Conservation (phyloP, 1,139 yeast genomes). For the Arxiozyma heterogenica region DNA sequence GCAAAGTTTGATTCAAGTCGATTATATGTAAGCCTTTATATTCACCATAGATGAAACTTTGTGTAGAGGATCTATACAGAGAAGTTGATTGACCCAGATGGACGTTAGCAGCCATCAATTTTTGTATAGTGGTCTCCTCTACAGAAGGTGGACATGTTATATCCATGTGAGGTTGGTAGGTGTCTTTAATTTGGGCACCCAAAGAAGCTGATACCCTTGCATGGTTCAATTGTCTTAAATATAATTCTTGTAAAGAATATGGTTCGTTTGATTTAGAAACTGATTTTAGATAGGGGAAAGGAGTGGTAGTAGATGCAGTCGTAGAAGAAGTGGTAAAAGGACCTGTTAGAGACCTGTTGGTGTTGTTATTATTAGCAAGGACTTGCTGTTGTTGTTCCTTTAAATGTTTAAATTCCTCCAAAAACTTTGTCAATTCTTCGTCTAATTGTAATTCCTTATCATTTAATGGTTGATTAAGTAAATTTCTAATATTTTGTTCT, state of each 20-base stretch:
- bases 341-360: background rate
- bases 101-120: conserved; percentile 83
- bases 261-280: conserved; percentile 35
- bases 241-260: conserved; percentile 69
- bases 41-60: conserved; percentile 79
- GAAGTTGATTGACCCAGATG: conserved; percentile 86
- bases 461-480: conserved; percentile 15
- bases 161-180: conserved; percentile 64
- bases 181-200: conserved; percentile 58
- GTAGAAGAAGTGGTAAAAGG: background rate
- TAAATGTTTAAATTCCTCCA: conserved; percentile 16
- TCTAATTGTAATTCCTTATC: conserved; percentile 27
- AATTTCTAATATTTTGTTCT: conserved; percentile 8
- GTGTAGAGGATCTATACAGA: conserved; percentile 75
- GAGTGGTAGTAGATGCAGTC: background rate
- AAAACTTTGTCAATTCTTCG: conserved; percentile 23
- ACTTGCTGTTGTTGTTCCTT: background rate
- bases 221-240: conserved; percentile 56
- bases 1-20: conserved; percentile 74
- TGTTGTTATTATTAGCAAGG: background rate
- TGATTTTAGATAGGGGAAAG: conserved; percentile 30
- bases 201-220: conserved; percentile 38
- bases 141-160: conserved; percentile 47
- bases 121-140: conserved; percentile 52
- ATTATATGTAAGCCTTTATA: conserved; percentile 85